Conservation (phyloP, 192 early-diverging fungal species). For the Coemansia sp. region DNA sequence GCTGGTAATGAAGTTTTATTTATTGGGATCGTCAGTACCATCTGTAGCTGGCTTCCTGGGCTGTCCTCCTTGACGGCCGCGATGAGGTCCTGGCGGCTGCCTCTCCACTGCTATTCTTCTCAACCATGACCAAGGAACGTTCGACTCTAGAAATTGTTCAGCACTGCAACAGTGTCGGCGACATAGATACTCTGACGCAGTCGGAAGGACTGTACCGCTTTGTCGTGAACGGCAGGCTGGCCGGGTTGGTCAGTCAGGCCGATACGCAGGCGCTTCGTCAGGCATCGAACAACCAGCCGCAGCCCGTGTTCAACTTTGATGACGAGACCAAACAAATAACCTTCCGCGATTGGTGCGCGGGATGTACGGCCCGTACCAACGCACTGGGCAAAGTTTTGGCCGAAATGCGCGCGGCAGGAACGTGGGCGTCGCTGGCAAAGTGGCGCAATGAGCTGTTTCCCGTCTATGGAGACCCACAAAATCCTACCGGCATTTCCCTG, state of each 20-base stretch:
- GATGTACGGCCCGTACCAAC: neutral
- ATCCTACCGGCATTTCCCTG: constrained; percentile 42
- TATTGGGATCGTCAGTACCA: too few relatives aligned
- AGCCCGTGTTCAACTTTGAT: constrained; percentile 4
- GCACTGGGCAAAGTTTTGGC: constrained; percentile 14
- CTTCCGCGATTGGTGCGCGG: neutral
- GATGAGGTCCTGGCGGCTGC: too few relatives aligned
- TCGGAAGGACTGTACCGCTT: neutral
- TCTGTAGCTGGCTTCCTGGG: too few relatives aligned
- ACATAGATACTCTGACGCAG: neutral
- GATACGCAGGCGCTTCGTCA: neutral
- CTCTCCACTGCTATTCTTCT: too few relatives aligned
- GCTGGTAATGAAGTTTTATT: too few relatives aligned
- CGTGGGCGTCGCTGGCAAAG: constrained; percentile 26
- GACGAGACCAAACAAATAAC: neutral
- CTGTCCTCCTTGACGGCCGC: too few relatives aligned
- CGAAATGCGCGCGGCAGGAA: neutral
- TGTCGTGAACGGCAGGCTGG: neutral
- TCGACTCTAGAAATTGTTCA: neutral
- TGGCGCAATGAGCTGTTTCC: constrained; percentile 85
- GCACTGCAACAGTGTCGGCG: neutral
- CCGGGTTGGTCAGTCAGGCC: neutral
- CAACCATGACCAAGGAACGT: too few relatives aligned
- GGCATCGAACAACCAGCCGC: neutral
- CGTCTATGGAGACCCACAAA: constrained; percentile 54